Conservation (phyloP, 371 early-diverging fungal genomes). For the Pancytospora philotis region DNA sequence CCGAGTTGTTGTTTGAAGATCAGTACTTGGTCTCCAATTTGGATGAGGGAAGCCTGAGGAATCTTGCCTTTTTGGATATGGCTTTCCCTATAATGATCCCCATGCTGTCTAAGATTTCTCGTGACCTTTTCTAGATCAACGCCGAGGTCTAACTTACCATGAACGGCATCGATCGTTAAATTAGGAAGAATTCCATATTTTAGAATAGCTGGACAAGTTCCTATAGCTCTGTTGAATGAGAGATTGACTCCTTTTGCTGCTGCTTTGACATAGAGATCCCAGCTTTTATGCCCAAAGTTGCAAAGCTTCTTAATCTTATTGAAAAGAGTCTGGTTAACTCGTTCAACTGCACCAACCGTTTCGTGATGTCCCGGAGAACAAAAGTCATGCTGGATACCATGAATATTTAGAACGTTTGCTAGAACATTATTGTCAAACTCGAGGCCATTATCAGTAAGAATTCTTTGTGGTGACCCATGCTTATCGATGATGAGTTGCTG, state of each 20-base stretch:
- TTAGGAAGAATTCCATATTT: background rate
- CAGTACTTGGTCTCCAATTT: background rate
- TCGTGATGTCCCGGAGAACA: conserved; percentile 6
- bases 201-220: conserved; percentile 5
- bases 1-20: background rate
- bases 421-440: conserved; percentile 5
- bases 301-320: conserved; percentile 8
- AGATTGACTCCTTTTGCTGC: background rate
- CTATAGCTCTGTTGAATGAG: conserved; percentile 18
- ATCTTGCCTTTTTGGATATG: background rate
- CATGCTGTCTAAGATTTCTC: background rate
- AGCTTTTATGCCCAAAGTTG: conserved; percentile 11
- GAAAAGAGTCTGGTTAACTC: conserved; percentile 14
- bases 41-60: background rate
- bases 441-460: conserved; percentile 18
- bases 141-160: background rate
- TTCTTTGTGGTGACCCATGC: conserved; percentile 2
- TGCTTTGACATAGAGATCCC: background rate
- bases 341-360: conserved; percentile 19
- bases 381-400: background rate
- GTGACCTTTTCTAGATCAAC: background rate
- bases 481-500: conserved; percentile 2
- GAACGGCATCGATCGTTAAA: background rate
- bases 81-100: background rate
- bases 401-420: background rate